phyloP scores from a whole-genome alignment of 306 rosid species.

The Cucurbita moschata region DNA sequence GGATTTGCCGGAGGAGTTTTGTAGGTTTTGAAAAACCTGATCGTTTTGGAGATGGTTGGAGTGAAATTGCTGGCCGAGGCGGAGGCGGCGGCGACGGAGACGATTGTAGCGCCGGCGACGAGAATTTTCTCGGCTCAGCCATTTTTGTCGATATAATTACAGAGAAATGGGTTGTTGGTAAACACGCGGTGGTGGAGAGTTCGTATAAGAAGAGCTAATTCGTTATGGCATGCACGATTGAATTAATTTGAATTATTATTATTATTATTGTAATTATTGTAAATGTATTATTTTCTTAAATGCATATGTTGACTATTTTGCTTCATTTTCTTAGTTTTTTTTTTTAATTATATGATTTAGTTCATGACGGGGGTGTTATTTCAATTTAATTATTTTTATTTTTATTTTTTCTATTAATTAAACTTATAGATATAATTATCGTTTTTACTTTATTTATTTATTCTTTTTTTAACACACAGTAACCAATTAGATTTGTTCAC shows the following conservation, averaged over 20 bases:
- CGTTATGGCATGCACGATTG: neutral
- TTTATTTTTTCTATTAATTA: too few relatives aligned
- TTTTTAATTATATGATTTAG: too few relatives aligned
- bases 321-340: neutral
- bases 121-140: neutral
- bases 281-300: neutral
- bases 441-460: too few relatives aligned
- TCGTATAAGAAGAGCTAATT: neutral
- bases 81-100: neutral
- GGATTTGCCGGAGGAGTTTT: conserved; percentile 24
- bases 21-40: conserved; percentile 21
- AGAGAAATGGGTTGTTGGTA: neutral
- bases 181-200: neutral
- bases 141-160: too few relatives aligned
- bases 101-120: neutral
- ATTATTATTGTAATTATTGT: neutral
- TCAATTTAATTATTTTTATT: too few relatives aligned
- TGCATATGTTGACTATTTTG: neutral
- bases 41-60: conserved; percentile 48
- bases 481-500: too few relatives aligned
- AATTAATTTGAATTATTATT: neutral
- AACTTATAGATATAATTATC: too few relatives aligned
- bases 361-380: too few relatives aligned
- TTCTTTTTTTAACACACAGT: too few relatives aligned
- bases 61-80: conserved; percentile 14